Evolutionary conservation across 2,329 filamentous ascomycete genomes (phyloP).

Genomic region (Scedosporium apiospermum): DNA sequence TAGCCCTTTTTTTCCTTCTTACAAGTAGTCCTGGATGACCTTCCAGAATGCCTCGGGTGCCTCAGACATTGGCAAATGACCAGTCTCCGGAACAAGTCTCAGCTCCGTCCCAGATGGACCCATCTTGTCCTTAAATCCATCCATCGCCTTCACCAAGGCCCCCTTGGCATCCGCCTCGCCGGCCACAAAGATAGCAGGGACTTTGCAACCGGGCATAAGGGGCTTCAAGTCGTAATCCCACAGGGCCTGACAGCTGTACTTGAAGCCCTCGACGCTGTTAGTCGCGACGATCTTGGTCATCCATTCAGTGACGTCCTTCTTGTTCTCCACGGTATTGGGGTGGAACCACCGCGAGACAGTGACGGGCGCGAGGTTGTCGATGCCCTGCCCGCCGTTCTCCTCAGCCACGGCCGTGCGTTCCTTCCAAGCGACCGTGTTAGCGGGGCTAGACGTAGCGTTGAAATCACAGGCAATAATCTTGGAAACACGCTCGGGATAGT

Average conservation of each 20-base stretch:
- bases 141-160: slow-evolving; percentile 70
- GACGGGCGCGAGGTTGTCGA: slow-evolving; percentile 53
- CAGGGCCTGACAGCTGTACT: slow-evolving; percentile 57
- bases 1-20: slow-evolving; percentile 5
- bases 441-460: slow-evolving; percentile 59
- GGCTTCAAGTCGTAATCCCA: slow-evolving; percentile 61
- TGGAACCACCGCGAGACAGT: slow-evolving; percentile 79
- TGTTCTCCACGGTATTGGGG: slow-evolving; percentile 33
- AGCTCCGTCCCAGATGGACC: slow-evolving; percentile 48
- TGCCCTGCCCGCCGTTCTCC: slow-evolving; percentile 44
- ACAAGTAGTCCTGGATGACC: slow-evolving; percentile 51
- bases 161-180: slow-evolving; percentile 62
- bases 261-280: slow-evolving; percentile 64
- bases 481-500: slow-evolving; percentile 47
- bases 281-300: slow-evolving; percentile 60
- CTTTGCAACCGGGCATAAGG: slow-evolving; percentile 40
- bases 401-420: slow-evolving; percentile 64
- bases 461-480: slow-evolving; percentile 71
- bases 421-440: slow-evolving; percentile 71
- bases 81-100: slow-evolving; percentile 57
- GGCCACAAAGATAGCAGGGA: slow-evolving; percentile 59
- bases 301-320: slow-evolving; percentile 35
- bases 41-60: slow-evolving; percentile 58
- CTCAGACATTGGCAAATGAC: slow-evolving; percentile 81
- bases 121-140: slow-evolving; percentile 53